Evolutionary conservation across 345 rosid species (phyloP), one percentile per base, ranked within the genome.

Genomic region (Melastoma malabathricum): DNA sequence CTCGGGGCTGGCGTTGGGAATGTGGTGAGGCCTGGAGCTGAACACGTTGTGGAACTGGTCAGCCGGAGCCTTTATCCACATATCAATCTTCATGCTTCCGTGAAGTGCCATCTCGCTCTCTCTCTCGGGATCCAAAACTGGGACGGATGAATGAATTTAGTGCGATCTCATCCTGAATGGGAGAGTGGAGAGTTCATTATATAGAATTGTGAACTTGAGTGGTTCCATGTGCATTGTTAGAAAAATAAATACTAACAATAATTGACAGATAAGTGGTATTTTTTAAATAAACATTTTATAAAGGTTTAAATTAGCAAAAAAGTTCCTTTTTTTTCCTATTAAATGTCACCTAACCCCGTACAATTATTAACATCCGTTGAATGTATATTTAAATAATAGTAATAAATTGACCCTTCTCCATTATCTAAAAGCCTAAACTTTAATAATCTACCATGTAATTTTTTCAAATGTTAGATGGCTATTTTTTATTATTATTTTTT

Each of bases 1-100:
- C 2, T 18, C 48, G 12, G 70, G 63, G 47, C 49, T 23, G 19
- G 63, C 38, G 39, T 41, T 66, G 8, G 68, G 22, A 4, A 74
- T 41, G 50, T 72, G 81, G 59, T 77, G 77, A 13, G 75, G 73
- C 49, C 75, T 66, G 66, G 69, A 29, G 44, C 75, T 63, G 49
- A 71, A 61, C 6, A 77, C 62, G 1, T 74, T 69, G 46, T 74
- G 83, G 55, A 74, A 74, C 38, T 18, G 20, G 13, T 47, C 39
- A 1, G 79, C 76, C 1, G 72, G 44, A 43, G 71, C 64, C 17
- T 61, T 65, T 52, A 71, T 59, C 59, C 62, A 74, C 2, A 71
- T 12, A n/a, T 73, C 76, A 0, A 64, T 58, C 46, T 73, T 72
- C 45, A 70, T 38, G 63, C 63, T 68, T 7, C 65, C 74, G 4